phyloP scores from a whole-genome alignment of 768 basidiomycete genomes.

The Termitomyces sp. region DNA sequence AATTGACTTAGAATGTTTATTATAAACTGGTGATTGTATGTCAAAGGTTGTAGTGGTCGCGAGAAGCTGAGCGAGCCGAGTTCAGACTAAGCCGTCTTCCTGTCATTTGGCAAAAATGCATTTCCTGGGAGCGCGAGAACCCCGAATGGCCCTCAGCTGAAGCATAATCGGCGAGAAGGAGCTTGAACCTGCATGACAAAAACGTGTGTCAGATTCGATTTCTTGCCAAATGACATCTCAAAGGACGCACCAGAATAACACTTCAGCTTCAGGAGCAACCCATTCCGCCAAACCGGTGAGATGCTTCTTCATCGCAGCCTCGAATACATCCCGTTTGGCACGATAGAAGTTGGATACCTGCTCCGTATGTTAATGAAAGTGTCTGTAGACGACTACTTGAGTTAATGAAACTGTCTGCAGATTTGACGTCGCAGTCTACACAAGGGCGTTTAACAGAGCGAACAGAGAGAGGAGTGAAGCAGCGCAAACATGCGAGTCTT shows the following conservation, averaged over 20 bases:
- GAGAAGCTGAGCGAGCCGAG: neutral
- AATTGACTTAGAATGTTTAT: no score
- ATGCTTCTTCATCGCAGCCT: slow-evolving; percentile 60
- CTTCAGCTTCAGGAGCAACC: slow-evolving; percentile 65
- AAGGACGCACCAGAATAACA: slow-evolving; percentile 79
- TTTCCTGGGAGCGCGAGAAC: slow-evolving; percentile 84
- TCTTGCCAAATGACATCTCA: slow-evolving; percentile 4
- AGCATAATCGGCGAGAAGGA: slow-evolving; percentile 34
- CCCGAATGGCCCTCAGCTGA: slow-evolving; percentile 61
- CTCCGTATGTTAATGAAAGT: slow-evolving; percentile 64
- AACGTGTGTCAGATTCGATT: neutral
- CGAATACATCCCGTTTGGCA: slow-evolving; percentile 65
- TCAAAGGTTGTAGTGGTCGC: no score
- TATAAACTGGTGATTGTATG: no score
- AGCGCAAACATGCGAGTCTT: slow-evolving; percentile 37
- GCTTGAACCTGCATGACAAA: slow-evolving; percentile 49
- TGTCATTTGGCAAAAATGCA: slow-evolving; percentile 64
- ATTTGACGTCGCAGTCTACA: slow-evolving; percentile 39
- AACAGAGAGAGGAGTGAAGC: neutral
- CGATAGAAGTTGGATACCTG: slow-evolving; percentile 66
- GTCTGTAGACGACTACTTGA: slow-evolving; percentile 53
- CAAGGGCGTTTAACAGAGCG: neutral
- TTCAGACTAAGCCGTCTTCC: slow-evolving; percentile 44
- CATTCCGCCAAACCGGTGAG: slow-evolving; percentile 71
- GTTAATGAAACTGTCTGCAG: slow-evolving; percentile 56